Percentiles rank a stretch among this genome's conserved stretches.
These are phyloP conservation scores for Candida sp. DNA, from an alignment of 1,139 yeast genomes.

Conservation along the genomic window DNA sequence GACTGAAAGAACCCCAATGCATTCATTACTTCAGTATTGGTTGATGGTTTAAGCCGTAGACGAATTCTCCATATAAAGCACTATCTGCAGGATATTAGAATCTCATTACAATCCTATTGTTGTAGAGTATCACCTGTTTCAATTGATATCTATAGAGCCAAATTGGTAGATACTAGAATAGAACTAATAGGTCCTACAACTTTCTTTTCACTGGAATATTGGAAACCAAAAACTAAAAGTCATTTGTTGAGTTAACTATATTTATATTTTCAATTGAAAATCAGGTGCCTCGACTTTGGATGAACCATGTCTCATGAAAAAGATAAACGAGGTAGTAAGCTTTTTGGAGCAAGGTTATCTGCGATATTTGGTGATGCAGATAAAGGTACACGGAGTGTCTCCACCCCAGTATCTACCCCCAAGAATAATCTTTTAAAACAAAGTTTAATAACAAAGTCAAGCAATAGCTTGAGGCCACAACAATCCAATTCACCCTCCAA, in stretches of 20 bases:
- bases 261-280: not conserved
- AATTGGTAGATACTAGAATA: not conserved
- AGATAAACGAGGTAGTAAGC: constrained; percentile 13
- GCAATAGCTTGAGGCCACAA: not conserved
- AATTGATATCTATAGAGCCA: not conserved
- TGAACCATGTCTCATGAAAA: constrained; percentile 8
- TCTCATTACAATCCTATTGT: not conserved
- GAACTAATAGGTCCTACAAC: not conserved
- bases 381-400: not conserved
- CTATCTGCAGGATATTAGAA: not conserved
- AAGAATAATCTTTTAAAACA: constrained; percentile 1
- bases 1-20: no score
- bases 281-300: not conserved
- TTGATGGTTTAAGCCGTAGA: no score
- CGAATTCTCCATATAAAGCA: no score
- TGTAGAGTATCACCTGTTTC: not conserved
- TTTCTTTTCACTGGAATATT: not conserved
- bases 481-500: not conserved
- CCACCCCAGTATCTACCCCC: constrained; percentile 2
- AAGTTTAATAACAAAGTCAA: not conserved
- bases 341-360: constrained; percentile 24
- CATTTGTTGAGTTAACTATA: not conserved
- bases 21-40: no score
- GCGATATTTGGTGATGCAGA: constrained; percentile 17
- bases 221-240: no score